A percentile compares a stretch with the other conserved stretches of the same genome.
Conservation (phyloP, 192 early-diverging fungal genomes). For the Allomyces macrogynus region DNA sequence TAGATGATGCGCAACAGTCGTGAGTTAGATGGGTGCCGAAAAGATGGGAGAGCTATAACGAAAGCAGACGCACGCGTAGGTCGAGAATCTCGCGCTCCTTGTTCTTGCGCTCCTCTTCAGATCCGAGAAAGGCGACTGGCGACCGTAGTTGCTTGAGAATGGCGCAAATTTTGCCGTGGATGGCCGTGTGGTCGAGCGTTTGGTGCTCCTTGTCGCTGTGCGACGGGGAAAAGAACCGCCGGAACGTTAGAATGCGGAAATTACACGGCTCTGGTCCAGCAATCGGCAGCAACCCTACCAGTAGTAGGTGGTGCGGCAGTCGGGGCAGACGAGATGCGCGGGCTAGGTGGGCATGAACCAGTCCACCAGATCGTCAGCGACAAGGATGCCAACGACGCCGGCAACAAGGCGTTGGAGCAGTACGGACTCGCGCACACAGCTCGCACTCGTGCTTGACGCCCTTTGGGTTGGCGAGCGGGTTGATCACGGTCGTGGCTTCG, state of each 20-base stretch:
- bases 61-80: too few relatives aligned
- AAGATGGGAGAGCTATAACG: too few relatives aligned
- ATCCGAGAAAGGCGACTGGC: constrained; percentile 25
- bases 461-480: constrained; percentile 38
- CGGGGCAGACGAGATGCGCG: constrained; percentile 30
- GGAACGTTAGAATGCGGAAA: constrained; percentile 20
- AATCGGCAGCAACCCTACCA: too few relatives aligned
- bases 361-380: not conserved
- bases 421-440: constrained; percentile 21
- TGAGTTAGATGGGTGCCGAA: too few relatives aligned
- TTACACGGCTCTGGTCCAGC: too few relatives aligned
- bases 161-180: constrained; percentile 29
- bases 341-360: not conserved
- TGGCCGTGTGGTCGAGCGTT: constrained; percentile 21
- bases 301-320: constrained; percentile 12
- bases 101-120: constrained; percentile 26
- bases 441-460: constrained; percentile 29
- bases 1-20: too few relatives aligned
- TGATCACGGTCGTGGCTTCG: constrained; percentile 10
- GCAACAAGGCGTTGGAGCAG: too few relatives aligned
- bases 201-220: constrained; percentile 32
- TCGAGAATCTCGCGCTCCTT: not conserved
- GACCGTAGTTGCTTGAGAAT: constrained; percentile 25
- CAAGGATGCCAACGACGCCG: not conserved
- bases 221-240: constrained; percentile 16